Base-by-base conservation (phyloP, 2,329 filamentous ascomycete species). In the Raffaelea albimanens region DNA sequence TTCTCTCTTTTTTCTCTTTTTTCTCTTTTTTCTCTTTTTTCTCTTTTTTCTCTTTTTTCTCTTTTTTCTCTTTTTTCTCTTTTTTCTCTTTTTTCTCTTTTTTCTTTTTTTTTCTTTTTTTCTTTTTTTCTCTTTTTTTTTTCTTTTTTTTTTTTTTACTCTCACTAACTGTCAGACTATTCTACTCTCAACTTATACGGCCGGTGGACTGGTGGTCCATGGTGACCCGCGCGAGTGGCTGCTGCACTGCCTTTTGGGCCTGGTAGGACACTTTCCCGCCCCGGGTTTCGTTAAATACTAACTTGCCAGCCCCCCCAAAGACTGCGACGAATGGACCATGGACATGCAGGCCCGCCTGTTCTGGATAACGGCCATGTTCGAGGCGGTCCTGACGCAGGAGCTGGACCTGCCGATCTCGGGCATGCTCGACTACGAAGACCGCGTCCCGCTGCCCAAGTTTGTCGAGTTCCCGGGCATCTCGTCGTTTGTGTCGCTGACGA, bases 261-360 rank as follows among this genome's bases (percentile, higher is more conserved):
- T 70, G 71, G 56, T 67, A 58, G 34, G 63, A 54, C 3, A 11
- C 5, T 47, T 9, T 20, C 10, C 22, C 38, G 11, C 13, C 16
- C 25, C 2, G 13, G 11, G 5, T 23, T 5, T n/a, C 3, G 20
- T 9, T 7, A 29, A n/a, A 23, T 5, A 40, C 40, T 43, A 25
- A 34, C 36, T 5, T 51, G 61, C 29, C 43, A 55, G 44, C 50
- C 63, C 64, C 46, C 59, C 64, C 41, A 62, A 63, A 23, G 66
- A 69, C 63, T 73, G 63, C 46, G 67, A 76, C 48, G 60, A 69
- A 25, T 77, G 73, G 73, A 69, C 73, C 50, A 68, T 70, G 5
- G 73, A 77, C 56, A 76, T 77, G 72, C 69, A 76, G 50, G 72
- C 72, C 2, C 63, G 73, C 18, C 63, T 76, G 2, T 77, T 74